Evolutionary conservation across 192 early-diverging fungal genomes (phyloP).

Genomic region (Bifiguratus adelaidae): DNA sequence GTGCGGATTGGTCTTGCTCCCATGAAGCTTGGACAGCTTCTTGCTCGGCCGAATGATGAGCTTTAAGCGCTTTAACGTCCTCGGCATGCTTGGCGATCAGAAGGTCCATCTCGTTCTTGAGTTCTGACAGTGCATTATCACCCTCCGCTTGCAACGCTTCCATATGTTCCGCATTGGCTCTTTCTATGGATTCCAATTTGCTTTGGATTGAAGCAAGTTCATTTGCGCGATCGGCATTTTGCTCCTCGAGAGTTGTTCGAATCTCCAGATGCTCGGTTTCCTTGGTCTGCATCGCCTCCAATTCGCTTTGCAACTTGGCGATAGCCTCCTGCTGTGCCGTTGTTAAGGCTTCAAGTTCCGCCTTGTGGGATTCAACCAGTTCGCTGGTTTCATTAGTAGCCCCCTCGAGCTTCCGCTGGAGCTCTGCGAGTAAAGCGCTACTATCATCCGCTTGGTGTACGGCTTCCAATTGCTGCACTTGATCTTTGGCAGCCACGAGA

Average conservation of each 20-base stretch:
- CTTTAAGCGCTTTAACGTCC: neutral
- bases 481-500: too few relatives aligned
- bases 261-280: conserved; percentile 2
- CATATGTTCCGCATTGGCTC: conserved; percentile 3
- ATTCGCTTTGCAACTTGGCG: neutral
- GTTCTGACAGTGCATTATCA: neutral
- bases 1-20: neutral
- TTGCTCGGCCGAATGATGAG: conserved; percentile 1
- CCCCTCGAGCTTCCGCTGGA: too few relatives aligned
- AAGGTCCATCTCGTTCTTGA: neutral
- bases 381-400: too few relatives aligned
- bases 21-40: conserved; percentile 4
- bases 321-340: neutral
- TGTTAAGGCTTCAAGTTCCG: neutral
- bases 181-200: conserved; percentile 1
- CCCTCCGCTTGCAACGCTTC: neutral
- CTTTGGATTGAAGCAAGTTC: conserved; percentile 5
- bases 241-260: neutral
- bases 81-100: neutral
- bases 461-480: too few relatives aligned
- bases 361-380: too few relatives aligned
- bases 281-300: neutral
- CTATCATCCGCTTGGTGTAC: too few relatives aligned
- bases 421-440: too few relatives aligned
- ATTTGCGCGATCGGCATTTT: conserved; percentile 3